These are phyloP conservation scores for Stachybotrys chartarum DNA, from an alignment of 2,329 filamentous ascomycete genomes.

Conservation along the genomic window DNA sequence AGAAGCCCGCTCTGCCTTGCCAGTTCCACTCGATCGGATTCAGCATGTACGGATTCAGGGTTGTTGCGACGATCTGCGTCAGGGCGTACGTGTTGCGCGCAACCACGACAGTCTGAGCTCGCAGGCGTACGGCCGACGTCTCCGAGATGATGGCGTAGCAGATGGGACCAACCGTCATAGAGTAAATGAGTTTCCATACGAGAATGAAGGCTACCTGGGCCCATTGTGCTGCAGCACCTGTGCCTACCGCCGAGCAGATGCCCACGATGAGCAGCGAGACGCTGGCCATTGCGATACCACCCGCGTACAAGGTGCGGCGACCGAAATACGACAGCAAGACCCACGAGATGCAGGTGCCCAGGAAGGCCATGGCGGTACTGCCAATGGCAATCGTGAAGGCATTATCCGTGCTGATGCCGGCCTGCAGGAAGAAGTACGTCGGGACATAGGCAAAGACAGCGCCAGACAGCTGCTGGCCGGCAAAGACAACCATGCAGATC, in stretches of 20 bases:
- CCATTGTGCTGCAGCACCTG: conserved; percentile 14
- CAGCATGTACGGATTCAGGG: conserved; percentile 23
- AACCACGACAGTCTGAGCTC: conserved; percentile 34
- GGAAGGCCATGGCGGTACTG: conserved; percentile 31
- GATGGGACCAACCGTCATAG: conserved; percentile 34
- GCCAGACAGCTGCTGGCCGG: conserved; percentile 31
- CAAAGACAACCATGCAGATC: conserved; percentile 35
- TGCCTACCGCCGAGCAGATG: conserved; percentile 20
- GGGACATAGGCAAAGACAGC: conserved; percentile 30
- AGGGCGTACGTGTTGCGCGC: conserved; percentile 23
- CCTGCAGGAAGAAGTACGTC: conserved; percentile 41
- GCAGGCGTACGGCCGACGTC: conserved; percentile 31
- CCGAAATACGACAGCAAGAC: conserved; percentile 32
- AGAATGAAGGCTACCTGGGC: conserved; percentile 31
- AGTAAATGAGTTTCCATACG: conserved; percentile 35
- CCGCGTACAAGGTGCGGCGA: conserved; percentile 31
- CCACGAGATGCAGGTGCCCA: conserved; percentile 35
- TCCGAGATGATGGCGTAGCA: conserved; percentile 35
- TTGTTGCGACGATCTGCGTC: conserved; percentile 18
- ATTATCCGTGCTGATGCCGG: conserved; percentile 28
- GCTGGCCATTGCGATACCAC: conserved; percentile 31
- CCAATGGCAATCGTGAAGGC: conserved; percentile 34
- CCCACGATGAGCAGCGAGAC: conserved; percentile 33
- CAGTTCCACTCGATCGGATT: conserved; percentile 24
- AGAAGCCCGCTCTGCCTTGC: conserved; percentile 27